phyloP scores from a whole-genome alignment of 2,329 filamentous ascomycete species.

The Aureobasidium mangrovei region DNA sequence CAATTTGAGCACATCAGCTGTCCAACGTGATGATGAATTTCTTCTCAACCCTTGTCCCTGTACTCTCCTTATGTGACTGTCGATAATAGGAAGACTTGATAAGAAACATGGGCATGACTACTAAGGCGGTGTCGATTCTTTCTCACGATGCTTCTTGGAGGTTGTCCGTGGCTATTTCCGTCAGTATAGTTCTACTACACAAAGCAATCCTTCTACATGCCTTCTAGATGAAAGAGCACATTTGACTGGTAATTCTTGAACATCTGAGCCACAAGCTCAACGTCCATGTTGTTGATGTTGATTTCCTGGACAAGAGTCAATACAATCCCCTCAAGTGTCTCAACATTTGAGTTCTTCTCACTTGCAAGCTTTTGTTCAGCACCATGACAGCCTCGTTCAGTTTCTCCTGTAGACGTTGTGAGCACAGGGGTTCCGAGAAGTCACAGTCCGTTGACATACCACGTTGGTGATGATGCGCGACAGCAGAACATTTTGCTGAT shows the following conservation, averaged over 20 bases:
- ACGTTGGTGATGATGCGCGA: slow-evolving; percentile 97
- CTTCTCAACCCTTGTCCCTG: too few species aligned
- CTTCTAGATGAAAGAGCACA: slow-evolving; percentile 93
- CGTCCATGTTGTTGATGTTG: slow-evolving; percentile 98
- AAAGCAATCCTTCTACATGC: slow-evolving; percentile 39
- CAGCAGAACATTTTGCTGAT: slow-evolving; percentile 88
- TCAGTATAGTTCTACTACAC: slow-evolving; percentile 18
- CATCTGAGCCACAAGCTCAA: slow-evolving; percentile 96
- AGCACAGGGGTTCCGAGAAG: neutral
- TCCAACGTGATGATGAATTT: too few species aligned
- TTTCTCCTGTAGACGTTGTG: slow-evolving; percentile 64
- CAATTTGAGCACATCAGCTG: too few species aligned
- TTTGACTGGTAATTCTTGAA: slow-evolving; percentile 99
- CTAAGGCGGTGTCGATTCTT: too few species aligned
- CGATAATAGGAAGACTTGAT: too few species aligned
- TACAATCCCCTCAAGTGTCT: neutral
- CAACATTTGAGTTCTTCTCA: slow-evolving; percentile 29
- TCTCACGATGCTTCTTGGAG: slow-evolving; percentile 64
- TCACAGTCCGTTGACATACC: slow-evolving; percentile 48
- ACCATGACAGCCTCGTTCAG: slow-evolving; percentile 89
- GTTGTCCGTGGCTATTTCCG: slow-evolving; percentile 63
- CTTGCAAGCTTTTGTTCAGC: slow-evolving; percentile 86
- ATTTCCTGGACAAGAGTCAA: slow-evolving; percentile 58
- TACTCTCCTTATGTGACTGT: too few species aligned
- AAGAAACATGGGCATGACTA: neutral